phyloP scores from a whole-genome alignment of 495 filamentous ascomycete species.

The Aspergillus conjunctus region DNA sequence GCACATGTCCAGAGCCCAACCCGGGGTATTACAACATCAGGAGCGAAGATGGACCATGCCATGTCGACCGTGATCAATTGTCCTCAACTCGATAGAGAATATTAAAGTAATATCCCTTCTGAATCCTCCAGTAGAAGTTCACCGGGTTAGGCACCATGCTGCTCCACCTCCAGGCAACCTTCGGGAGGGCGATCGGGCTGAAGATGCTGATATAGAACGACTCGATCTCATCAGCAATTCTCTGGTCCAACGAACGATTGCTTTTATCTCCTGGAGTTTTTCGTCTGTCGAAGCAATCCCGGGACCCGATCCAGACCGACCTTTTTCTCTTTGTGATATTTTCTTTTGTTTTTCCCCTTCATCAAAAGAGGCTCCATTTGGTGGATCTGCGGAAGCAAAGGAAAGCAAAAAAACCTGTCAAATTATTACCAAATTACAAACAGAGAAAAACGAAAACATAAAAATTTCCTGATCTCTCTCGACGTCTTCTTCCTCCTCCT shows the following conservation, averaged over 20 bases:
- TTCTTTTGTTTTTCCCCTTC: conserved; percentile 4
- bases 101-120: neutral
- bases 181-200: conserved; percentile 15
- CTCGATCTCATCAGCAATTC: neutral
- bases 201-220: conserved; percentile 15
- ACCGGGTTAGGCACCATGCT: conserved; percentile 15
- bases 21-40: neutral
- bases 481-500: conserved; percentile 16
- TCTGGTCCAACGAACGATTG: neutral
- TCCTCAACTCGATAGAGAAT: neutral
- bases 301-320: neutral
- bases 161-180: conserved; percentile 20
- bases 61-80: neutral
- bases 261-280: neutral
- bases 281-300: neutral
- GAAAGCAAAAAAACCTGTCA: conserved; percentile 27
- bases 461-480: conserved; percentile 24
- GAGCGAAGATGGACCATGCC: neutral
- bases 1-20: neutral
- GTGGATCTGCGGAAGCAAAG: conserved; percentile 38
- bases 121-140: neutral
- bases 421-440: conserved; percentile 40
- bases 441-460: conserved; percentile 50
- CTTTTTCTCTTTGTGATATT: conserved; percentile 6
- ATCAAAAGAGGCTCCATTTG: conserved; percentile 20